Base-by-base conservation (phyloP, 139 green algal species). In the Asterochloris sp. region DNA sequence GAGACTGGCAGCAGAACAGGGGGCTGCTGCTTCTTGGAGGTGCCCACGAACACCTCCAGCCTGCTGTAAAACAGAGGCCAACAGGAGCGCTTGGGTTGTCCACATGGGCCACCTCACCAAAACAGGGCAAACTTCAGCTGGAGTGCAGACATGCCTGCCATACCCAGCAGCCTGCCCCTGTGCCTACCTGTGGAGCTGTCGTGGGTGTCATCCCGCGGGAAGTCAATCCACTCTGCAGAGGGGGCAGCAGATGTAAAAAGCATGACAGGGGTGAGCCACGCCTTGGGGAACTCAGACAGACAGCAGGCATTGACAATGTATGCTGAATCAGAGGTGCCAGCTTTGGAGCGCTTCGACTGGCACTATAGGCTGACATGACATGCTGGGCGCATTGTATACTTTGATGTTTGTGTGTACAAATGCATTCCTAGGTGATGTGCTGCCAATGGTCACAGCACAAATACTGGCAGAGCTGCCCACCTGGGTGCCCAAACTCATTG, bases 181-280 rank as follows among this genome's bases (percentile, higher is more conserved):
- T 21, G 66, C 19, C 66, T 10, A 23, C 94, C 94, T 12, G 95
- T 98, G 71, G 92, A 96, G 54, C 94, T 90, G 88, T 97, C 94
- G 61, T 94, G 92, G 60, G 90, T 92, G 90, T 98, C 95, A 75
- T 96, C 95, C 9, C 97, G 89, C 0, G 97, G 97, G 89, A 99
- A 99, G 90, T 99, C 97, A 81, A 99, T 99, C 97, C 97, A 99
- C 88, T 99, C 97, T 74, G 95, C 94, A 89, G 97, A 94, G 23
- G 38, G 38, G 38, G 38, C 38, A 54, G 38, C 38, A 54, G 38
- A 54, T 54, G 38, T 54, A 54, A 6, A 6, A 6, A 6, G 38
- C 38, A 54, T 2, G 6, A 54, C 6, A 6, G 2, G 38, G 38
- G 4, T 54, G 28, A 68, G 75, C 29, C 1, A 1, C 9, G 66